These are phyloP conservation scores for Trametes cingulata DNA, from an alignment of 768 basidiomycete species.

Conservation along the genomic window DNA sequence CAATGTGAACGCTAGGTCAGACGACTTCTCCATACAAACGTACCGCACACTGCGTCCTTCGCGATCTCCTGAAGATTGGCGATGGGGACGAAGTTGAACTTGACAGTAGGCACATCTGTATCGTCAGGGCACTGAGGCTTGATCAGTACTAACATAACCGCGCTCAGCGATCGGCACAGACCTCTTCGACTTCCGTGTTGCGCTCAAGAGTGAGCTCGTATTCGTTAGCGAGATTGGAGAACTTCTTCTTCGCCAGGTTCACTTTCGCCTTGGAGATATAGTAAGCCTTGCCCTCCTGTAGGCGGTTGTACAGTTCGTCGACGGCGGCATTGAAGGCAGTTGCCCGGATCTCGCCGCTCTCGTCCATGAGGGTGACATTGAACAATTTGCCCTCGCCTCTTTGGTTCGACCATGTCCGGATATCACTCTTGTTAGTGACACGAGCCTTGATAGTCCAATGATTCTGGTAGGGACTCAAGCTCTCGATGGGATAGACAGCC, in stretches of 20 bases:
- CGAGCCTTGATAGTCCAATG: constrained; percentile 98
- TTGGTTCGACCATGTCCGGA: constrained; percentile 86
- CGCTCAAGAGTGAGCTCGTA: constrained; percentile 90
- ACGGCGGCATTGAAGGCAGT: constrained; percentile 89
- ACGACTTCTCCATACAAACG: background rate
- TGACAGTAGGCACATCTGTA: constrained; percentile 73
- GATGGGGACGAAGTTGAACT: constrained; percentile 79
- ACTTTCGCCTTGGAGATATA: constrained; percentile 88
- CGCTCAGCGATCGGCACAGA: constrained; percentile 26
- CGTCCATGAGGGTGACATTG: constrained; percentile 91
- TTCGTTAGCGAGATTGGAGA: constrained; percentile 85
- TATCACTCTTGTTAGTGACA: constrained; percentile 85
- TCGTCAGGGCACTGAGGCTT: constrained; percentile 72
- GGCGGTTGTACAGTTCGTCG: constrained; percentile 77
- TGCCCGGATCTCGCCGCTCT: constrained; percentile 87
- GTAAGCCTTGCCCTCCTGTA: constrained; percentile 93
- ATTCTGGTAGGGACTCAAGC: constrained; percentile 94
- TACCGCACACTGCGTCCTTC: background rate
- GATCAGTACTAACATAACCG: constrained; percentile 7
- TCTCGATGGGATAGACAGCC: constrained; percentile 83
- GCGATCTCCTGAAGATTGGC: constrained; percentile 53
- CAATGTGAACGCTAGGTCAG: background rate
- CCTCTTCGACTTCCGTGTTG: constrained; percentile 84
- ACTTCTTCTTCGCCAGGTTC: constrained; percentile 96
- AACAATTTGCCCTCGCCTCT: constrained; percentile 95